These are phyloP conservation scores for Aspergillus phoenicis DNA, from an alignment of 2,329 filamentous ascomycete genomes.

Conservation along the genomic window DNA sequence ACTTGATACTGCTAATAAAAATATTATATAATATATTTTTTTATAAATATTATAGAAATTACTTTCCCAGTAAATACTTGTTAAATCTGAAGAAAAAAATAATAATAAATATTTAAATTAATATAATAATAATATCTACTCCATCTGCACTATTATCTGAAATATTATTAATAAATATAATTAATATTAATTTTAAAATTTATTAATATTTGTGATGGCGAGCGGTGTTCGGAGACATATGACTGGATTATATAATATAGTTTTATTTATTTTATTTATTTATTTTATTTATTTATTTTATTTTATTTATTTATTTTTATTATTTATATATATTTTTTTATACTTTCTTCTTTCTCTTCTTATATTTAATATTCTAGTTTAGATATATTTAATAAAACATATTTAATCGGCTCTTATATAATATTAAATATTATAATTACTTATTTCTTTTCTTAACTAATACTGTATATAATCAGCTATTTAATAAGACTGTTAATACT, in stretches of 20 bases:
- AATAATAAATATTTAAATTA: background rate
- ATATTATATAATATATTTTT: background rate
- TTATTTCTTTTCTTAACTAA: no score
- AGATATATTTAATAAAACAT: no score
- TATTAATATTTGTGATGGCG: background rate
- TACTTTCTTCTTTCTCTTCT: background rate
- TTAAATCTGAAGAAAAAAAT: background rate
- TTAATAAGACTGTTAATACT: no score
- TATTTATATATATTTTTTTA: background rate
- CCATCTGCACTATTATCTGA: background rate
- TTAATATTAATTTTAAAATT: background rate
- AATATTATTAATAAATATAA: background rate
- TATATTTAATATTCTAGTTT: background rate
- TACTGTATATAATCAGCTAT: no score
- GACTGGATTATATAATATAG: background rate
- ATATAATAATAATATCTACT: background rate
- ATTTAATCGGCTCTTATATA: no score
- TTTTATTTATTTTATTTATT: background rate
- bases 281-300: no score
- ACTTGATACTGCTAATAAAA: background rate
- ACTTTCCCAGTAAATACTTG: background rate
- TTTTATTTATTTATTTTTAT: background rate
- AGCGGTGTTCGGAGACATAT: no score
- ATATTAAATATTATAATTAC: no score
- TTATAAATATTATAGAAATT: no score